Evolutionary conservation across 768 basidiomycete genomes (phyloP).

Genomic region (Naematelia encephala): DNA sequence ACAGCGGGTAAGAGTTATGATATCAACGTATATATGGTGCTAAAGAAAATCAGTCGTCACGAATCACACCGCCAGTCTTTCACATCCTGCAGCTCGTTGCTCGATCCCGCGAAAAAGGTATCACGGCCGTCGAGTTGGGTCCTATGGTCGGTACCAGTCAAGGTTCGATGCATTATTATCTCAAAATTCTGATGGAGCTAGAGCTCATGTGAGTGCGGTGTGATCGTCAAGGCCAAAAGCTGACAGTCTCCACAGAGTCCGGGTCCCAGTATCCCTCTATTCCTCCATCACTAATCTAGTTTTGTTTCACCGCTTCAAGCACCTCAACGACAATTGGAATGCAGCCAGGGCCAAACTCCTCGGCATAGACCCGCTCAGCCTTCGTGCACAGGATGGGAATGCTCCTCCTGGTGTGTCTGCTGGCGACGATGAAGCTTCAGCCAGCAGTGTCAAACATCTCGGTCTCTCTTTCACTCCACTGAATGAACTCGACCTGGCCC

Average conservation of each 20-base stretch:
- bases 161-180: slow-evolving; percentile 39
- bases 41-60: slow-evolving; percentile 16
- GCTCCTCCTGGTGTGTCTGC: no score
- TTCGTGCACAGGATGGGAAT: no score
- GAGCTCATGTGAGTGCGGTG: slow-evolving; percentile 31
- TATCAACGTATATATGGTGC: not conserved
- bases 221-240: not conserved
- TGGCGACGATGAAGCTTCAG: not conserved
- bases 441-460: not conserved
- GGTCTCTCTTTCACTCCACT: slow-evolving; percentile 24
- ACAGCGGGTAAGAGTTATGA: slow-evolving; percentile 26
- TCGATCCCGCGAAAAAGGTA: slow-evolving; percentile 34
- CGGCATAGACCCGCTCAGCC: slow-evolving; percentile 2
- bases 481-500: slow-evolving; percentile 30
- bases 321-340: slow-evolving; percentile 29
- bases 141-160: slow-evolving; percentile 38
- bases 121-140: slow-evolving; percentile 42
- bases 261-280: slow-evolving; percentile 30
- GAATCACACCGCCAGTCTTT: slow-evolving; percentile 32
- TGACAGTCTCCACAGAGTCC: slow-evolving; percentile 26
- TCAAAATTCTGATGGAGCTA: slow-evolving; percentile 30
- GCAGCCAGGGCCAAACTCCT: not conserved
- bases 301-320: slow-evolving; percentile 31
- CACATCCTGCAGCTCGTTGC: slow-evolving; percentile 37
- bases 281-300: slow-evolving; percentile 35